phyloP scores from a whole-genome alignment of 805 yeast genomes.

The Zygosaccharomyces bailii region DNA sequence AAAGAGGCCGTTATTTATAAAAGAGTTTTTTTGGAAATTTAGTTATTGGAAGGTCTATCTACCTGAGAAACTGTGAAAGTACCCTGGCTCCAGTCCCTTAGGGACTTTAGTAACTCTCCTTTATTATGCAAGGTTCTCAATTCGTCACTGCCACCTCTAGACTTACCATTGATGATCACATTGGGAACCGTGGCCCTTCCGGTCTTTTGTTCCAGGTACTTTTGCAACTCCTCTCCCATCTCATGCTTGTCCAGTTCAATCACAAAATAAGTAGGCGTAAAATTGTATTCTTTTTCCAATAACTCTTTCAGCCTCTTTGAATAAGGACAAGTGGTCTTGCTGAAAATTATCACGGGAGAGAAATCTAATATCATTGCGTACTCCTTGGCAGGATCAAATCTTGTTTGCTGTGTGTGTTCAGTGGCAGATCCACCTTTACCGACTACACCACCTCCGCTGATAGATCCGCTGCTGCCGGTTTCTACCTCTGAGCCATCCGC shows the following conservation, averaged over 20 bases:
- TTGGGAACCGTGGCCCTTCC: conserved; percentile 92
- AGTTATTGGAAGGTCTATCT: conserved; percentile 25
- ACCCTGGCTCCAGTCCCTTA: conserved; percentile 39
- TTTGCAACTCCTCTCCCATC: conserved; percentile 73
- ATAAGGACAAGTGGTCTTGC: conserved; percentile 65
- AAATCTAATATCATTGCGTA: conserved; percentile 53
- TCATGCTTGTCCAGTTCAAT: conserved; percentile 82
- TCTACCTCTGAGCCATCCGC: conserved; percentile 5
- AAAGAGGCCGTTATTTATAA: conserved; percentile 1
- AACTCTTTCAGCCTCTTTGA: conserved; percentile 68
- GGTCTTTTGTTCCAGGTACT: conserved; percentile 59
- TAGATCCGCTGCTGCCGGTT: conserved; percentile 8
- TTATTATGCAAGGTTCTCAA: conserved; percentile 57
- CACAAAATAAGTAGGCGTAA: conserved; percentile 66
- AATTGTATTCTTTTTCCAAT: conserved; percentile 52
- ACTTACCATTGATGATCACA: conserved; percentile 65
- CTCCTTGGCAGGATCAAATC: conserved; percentile 51
- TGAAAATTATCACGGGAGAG: conserved; percentile 63
- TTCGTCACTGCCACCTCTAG: conserved; percentile 90
- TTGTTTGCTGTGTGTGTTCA: conserved; percentile 19
- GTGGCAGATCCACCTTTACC: conserved; percentile 15
- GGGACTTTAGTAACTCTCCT: conserved; percentile 48
- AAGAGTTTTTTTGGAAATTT: background rate
- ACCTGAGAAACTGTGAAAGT: conserved; percentile 19
- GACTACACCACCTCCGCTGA: conserved; percentile 10